phyloP scores from a whole-genome alignment of 75 land plant species.

The Pinus taeda region DNA sequence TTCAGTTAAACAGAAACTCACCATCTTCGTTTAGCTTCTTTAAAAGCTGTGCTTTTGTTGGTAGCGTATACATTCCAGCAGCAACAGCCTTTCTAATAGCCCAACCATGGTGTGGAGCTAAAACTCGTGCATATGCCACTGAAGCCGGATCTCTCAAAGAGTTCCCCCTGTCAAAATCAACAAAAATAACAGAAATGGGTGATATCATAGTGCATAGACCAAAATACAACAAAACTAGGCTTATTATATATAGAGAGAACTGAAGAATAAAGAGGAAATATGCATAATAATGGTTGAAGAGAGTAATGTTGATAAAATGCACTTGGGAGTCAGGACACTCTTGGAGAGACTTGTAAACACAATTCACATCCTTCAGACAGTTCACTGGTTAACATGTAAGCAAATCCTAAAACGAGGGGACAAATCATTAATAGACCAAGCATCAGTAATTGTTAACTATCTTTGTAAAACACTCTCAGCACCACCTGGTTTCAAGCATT shows the following conservation, averaged over 20 bases:
- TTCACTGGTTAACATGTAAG: background rate
- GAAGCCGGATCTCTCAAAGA: conserved; percentile 78
- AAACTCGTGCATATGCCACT: conserved; percentile 71
- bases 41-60: conserved; percentile 73
- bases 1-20: conserved; percentile 15
- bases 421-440: background rate
- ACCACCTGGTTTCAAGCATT: background rate
- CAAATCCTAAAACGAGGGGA: background rate
- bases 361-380: background rate
- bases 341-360: background rate
- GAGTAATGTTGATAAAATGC: background rate
- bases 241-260: background rate
- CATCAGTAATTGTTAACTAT: background rate
- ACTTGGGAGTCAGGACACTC: background rate
- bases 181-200: background rate
- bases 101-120: conserved; percentile 87
- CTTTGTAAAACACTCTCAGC: background rate
- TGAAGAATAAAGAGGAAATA: background rate
- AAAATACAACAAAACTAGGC: background rate
- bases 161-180: conserved; percentile 33
- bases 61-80: conserved; percentile 90
- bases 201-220: background rate
- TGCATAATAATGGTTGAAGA: background rate
- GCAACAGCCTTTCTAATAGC: conserved; percentile 75
- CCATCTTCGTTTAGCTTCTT: conserved; percentile 80